Evolutionary conservation across 176 grass and related monocot species (phyloP), one percentile per base, ranked within the genome.

Genomic region (Ensete ventricosum): DNA sequence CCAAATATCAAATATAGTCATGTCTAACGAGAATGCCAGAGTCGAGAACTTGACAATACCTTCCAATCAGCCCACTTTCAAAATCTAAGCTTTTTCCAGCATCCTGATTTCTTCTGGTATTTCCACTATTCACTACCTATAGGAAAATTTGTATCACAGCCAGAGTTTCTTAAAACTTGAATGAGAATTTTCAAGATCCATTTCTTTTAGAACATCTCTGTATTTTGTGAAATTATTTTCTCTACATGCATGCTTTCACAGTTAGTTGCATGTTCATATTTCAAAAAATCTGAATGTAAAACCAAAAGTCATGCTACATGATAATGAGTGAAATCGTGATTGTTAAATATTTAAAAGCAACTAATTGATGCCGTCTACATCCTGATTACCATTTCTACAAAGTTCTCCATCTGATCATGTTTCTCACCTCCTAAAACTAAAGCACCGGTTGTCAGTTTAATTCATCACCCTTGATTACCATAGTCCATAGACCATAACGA

Each of bases 71-170:
- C 14, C 75, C 85, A 74, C 81, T 84, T 91, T 81, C 83, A 50
- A 81, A 81, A 83, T 87, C 84, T 63, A 77, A 52, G 55, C 62
- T 50, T 64, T 73, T 67, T 75, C 79, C 83, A 14, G 11, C 54
- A 19, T 79, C 78, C 75, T 85, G 74, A 83, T 75, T 81, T 62
- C 73, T 82, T 81, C 81, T 76, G 54, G 72, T 66, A 55, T 67
- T 68, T 69, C 82, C 83, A 81, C 8, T 75, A 65, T 73, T 71
- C 10, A 74, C 64, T 85, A 79, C 78, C 89, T 91, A 79, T 62
- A 75, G 49, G 81, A 27, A 34, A 68, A 21, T 66, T 75, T 2
- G 16, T 12, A 81, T 51, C 60, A 75, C 9, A 78, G 67, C 73
- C 34, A 78, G 64, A 81, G 34, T 5, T 67, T 59, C 72, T 77